Conservation (phyloP, 495 filamentous ascomycete genomes). For the Penicillium odoratum region DNA sequence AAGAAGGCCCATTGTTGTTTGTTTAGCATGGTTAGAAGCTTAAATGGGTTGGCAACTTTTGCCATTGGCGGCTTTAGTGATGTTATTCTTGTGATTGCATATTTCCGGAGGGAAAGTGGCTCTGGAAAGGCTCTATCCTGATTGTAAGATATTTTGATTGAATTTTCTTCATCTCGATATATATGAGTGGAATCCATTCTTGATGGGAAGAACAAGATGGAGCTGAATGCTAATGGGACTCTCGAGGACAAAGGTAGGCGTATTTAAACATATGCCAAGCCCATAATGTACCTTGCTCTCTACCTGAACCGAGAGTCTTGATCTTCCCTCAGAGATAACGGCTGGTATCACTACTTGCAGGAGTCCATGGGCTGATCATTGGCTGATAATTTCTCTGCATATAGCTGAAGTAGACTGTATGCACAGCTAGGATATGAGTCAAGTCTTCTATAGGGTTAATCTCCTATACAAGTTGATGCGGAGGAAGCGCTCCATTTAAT, state of each 20-base stretch:
- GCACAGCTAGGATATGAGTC: background rate
- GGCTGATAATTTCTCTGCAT: background rate
- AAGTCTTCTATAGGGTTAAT: background rate
- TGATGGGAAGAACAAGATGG: background rate
- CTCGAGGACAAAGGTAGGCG: background rate
- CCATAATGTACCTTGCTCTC: background rate
- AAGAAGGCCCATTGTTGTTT: constrained; percentile 7
- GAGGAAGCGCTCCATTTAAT: too few relatives aligned
- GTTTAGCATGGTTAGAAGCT: constrained; percentile 5
- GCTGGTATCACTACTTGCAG: background rate
- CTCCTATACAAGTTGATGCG: too few relatives aligned
- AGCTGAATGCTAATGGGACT: background rate
- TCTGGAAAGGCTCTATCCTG: background rate
- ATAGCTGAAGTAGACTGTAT: background rate
- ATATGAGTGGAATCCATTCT: background rate
- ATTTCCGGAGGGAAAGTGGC: background rate
- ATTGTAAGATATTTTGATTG: background rate
- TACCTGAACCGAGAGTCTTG: background rate
- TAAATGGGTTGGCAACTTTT: constrained; percentile 1
- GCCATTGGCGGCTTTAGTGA: constrained; percentile 7
- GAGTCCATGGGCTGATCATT: background rate
- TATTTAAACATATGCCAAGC: background rate
- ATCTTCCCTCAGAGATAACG: background rate
- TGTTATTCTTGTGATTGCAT: background rate
- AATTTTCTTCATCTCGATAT: constrained; percentile 1